These are phyloP conservation scores for Domatiomyces catenatus DNA, from an alignment of 2,329 filamentous ascomycete species.

Conservation along the genomic window DNA sequence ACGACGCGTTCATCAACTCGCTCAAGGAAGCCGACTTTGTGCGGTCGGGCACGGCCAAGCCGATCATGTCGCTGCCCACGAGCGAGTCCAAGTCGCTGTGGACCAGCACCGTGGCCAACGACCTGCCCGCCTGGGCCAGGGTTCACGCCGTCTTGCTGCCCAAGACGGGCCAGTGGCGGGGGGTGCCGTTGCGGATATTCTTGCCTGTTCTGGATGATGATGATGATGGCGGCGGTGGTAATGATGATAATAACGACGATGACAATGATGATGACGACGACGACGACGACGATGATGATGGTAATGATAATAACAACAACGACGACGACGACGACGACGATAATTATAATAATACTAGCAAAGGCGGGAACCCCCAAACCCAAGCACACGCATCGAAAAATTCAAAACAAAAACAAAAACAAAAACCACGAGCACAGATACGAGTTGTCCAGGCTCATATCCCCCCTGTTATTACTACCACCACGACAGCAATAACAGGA, in stretches of 20 bases:
- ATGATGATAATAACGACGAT: constrained; percentile 37
- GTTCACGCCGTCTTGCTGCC: constrained; percentile 65
- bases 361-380: too few species aligned
- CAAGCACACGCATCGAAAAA: too few species aligned
- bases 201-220: constrained; percentile 51
- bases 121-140: constrained; percentile 55
- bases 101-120: constrained; percentile 58
- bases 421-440: constrained; percentile 36
- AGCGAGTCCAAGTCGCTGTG: constrained; percentile 70
- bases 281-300: constrained; percentile 8
- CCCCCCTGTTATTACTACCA: constrained; percentile 31
- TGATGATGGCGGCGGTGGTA: constrained; percentile 17
- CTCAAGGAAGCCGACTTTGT: constrained; percentile 76
- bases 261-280: constrained; percentile 22
- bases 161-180: constrained; percentile 52
- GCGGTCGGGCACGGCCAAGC: constrained; percentile 72
- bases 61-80: constrained; percentile 77
- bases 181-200: constrained; percentile 81
- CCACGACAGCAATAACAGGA: constrained; percentile 10
- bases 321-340: neutral
- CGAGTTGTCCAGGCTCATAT: constrained; percentile 65
- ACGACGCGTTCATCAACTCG: constrained; percentile 53
- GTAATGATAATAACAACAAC: constrained; percentile 19
- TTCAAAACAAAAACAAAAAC: constrained; percentile 13
- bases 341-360: constrained; percentile 11